Percentiles rank a stretch among this genome's conserved stretches.
phyloP scores from a whole-genome alignment of 257 asterid species.

The Penstemon barbatus region DNA sequence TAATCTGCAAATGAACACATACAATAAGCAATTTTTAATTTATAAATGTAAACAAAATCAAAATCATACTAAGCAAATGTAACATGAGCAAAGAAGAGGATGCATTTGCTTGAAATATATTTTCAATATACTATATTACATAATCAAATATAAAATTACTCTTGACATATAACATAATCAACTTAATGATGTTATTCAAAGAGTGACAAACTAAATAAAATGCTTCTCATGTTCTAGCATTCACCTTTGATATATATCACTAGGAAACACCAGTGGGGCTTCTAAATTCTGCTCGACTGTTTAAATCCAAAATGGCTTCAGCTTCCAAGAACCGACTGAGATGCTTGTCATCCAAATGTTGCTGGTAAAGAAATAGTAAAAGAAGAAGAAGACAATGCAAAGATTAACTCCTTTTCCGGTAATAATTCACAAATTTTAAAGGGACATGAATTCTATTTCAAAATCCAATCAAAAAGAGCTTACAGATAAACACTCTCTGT shows the following conservation, averaged over 20 bases:
- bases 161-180: slow-evolving; percentile 15
- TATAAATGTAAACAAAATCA: no score
- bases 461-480: slow-evolving; percentile 27
- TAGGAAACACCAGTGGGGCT: slow-evolving; percentile 37
- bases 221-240: slow-evolving; percentile 10
- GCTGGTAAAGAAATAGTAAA: slow-evolving; percentile 37
- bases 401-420: not conserved
- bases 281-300: slow-evolving; percentile 40
- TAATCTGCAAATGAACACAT: no score
- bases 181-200: slow-evolving; percentile 9
- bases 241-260: slow-evolving; percentile 30
- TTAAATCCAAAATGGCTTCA: slow-evolving; percentile 51
- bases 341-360: slow-evolving; percentile 90
- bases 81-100: no score
- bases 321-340: slow-evolving; percentile 79
- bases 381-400: slow-evolving; percentile 10
- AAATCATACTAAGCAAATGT: no score
- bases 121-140: no score
- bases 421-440: not conserved
- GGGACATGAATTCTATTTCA: slow-evolving; percentile 6
- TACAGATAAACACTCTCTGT: slow-evolving; percentile 83
- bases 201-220: not conserved
- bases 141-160: not conserved
- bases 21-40: no score
- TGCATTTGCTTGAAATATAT: no score